Evolutionary conservation across 768 basidiomycete genomes (phyloP).

Genomic region (Tubosaeta sp.): DNA sequence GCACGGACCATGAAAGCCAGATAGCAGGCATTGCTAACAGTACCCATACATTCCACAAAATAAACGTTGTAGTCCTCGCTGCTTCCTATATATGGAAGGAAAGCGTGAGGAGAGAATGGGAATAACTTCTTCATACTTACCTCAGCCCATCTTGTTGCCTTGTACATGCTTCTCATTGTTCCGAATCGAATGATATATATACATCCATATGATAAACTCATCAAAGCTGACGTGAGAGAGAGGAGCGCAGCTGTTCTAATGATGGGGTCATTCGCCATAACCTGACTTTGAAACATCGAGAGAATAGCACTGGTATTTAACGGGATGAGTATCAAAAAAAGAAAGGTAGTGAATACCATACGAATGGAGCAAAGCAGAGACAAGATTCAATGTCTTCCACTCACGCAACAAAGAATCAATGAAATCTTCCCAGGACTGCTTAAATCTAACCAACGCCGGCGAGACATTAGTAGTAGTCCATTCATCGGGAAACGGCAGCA

Average conservation of each 20-base stretch:
- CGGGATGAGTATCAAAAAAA: neutral
- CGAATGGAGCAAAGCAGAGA: conserved; percentile 60
- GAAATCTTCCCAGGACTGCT: conserved; percentile 64
- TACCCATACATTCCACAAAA: conserved; percentile 68
- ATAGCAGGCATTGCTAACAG: conserved; percentile 62
- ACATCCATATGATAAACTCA: conserved; percentile 72
- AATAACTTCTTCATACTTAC: conserved; percentile 29
- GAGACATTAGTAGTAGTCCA: conserved; percentile 50
- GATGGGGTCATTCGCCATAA: conserved; percentile 54
- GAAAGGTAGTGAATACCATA: conserved; percentile 23
- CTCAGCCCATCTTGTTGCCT: conserved; percentile 70
- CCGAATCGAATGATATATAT: conserved; percentile 70
- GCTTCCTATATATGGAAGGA: conserved; percentile 46
- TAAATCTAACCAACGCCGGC: conserved; percentile 62
- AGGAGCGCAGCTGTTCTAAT: conserved; percentile 59
- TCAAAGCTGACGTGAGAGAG: conserved; percentile 62
- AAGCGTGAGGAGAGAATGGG: neutral
- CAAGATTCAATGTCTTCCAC: conserved; percentile 74
- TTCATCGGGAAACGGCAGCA: conserved; percentile 49
- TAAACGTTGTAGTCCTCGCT: conserved; percentile 41
- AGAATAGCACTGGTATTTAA: conserved; percentile 51
- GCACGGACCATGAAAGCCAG: conserved; percentile 62
- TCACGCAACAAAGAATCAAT: conserved; percentile 65
- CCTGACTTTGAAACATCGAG: conserved; percentile 56
- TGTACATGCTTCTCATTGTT: conserved; percentile 68